Percentiles rank a stretch among this genome's conserved stretches.
Conservation (phyloP, 371 early-diverging fungal genomes). For the Mortierella sp. region DNA sequence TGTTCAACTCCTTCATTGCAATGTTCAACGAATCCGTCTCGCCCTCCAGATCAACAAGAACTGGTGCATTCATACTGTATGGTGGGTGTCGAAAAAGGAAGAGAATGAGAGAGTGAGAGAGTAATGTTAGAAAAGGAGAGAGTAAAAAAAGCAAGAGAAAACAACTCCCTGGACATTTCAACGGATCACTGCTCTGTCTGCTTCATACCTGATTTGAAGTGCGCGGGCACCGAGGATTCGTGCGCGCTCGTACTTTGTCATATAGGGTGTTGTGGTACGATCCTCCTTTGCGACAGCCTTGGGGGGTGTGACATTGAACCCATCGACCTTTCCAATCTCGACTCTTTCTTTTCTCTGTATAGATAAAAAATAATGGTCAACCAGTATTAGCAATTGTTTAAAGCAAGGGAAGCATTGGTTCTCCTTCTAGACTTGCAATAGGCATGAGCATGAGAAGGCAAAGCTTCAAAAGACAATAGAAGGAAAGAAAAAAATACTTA, state of each 20-base stretch:
- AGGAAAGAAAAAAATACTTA: constrained; percentile 11
- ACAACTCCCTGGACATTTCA: not conserved
- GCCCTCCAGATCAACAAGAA: constrained; percentile 97
- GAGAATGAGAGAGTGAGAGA: not conserved
- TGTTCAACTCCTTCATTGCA: constrained; percentile 97
- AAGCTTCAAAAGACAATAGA: not conserved
- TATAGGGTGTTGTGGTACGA: constrained; percentile 96
- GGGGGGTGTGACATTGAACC: constrained; percentile 21
- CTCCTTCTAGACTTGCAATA: not conserved
- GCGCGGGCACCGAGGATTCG: constrained; percentile 95
- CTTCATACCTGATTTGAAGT: constrained; percentile 77
- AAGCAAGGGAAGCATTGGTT: not conserved
- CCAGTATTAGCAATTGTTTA: too few species aligned
- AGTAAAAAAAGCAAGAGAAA: not conserved
- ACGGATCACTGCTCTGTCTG: not conserved
- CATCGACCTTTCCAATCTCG: constrained; percentile 26
- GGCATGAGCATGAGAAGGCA: too few species aligned
- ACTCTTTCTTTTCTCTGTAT: constrained; percentile 31
- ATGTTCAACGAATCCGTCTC: constrained; percentile 98
- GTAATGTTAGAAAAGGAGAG: not conserved
- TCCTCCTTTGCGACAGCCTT: constrained; percentile 60
- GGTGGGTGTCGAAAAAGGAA: constrained; percentile 12
- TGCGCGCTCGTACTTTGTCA: constrained; percentile 99
- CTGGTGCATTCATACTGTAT: constrained; percentile 96
- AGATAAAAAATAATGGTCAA: not conserved